phyloP scores from a whole-genome alignment of 345 rosid genomes.

The Pelargonium nanum region DNA sequence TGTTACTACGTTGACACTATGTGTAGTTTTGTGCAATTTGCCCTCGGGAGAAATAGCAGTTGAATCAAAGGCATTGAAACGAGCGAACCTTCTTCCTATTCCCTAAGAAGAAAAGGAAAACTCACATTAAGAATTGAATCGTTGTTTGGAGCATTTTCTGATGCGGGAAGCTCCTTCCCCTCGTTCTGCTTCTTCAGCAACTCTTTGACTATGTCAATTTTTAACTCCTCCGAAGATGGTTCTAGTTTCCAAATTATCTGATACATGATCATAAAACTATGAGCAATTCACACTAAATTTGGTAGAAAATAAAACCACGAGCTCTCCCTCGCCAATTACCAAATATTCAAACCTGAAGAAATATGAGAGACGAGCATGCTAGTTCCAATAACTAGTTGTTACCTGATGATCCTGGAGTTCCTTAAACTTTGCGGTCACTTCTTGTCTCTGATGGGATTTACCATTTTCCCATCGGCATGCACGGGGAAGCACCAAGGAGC shows the following conservation, averaged over 20 bases:
- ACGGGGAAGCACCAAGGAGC: constrained; percentile 23
- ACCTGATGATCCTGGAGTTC: constrained; percentile 34
- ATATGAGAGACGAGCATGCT: too few species aligned
- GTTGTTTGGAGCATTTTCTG: constrained; percentile 3
- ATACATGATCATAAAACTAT: constrained; percentile 2
- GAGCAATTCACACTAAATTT: neutral
- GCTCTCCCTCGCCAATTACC: neutral
- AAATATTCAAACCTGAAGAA: neutral
- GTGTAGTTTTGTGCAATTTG: too few species aligned
- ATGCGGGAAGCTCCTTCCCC: neutral
- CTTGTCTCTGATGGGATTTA: constrained; percentile 21
- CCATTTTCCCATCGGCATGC: constrained; percentile 34
- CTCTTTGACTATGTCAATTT: constrained; percentile 19
- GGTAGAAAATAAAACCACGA: neutral
- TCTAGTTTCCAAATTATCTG: constrained; percentile 32
- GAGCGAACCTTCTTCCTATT: too few species aligned
- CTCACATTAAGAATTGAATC: constrained; percentile 13
- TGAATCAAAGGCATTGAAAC: neutral
- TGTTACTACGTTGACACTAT: too few species aligned
- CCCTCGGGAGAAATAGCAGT: neutral
- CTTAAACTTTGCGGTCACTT: constrained; percentile 19
- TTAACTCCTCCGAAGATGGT: constrained; percentile 21
- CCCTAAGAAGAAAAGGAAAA: neutral
- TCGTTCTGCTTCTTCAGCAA: constrained; percentile 8
- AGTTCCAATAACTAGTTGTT: too few species aligned